Evolutionary conservation across 176 grass and related monocot species (phyloP), one percentile per base, ranked within the genome.

Genomic region (Oryza glumipatula): DNA sequence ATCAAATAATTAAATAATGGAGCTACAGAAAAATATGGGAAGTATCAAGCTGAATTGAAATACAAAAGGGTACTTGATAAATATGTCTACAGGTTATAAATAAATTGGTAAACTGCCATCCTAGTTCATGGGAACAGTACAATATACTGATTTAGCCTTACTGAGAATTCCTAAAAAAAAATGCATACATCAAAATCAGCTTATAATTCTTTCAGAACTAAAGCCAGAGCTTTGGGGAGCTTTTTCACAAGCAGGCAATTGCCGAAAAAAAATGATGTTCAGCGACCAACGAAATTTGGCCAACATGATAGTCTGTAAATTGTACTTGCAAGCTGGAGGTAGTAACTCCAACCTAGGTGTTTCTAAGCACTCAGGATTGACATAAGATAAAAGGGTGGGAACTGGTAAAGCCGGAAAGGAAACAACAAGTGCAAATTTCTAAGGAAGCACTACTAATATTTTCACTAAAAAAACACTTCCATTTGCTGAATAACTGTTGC

Each of bases 1-100:
- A 79, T 73, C 11, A 71, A 84, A 83, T n/a, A 51, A 88, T 22
- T 48, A 86, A 83, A 88, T 70, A 22, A 80, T 36, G 4, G 6
- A 65, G 64, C 68, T 84, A 41, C 73, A 80, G 76, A 80, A 75
- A 70, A 80, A 87, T 52, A 67, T 74, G n/a, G 9, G 21, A 77
- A 60, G n/a, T 43, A 83, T 22, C 41, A 74, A 58, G 56, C 22
- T 73, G 54, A 74, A 83, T 86, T 28, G 21, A 68, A 21, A 76
- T 70, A 28, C 15, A 41, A 72, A 81, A 41, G 69, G 75, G 28
- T 65, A 64, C 16, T 61, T 70, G 28, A 68, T 84, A 69, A 43
- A 46, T 80, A 76, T 3, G 14, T 49, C 14, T 79, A 69, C 76
- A 72, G 46, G 23, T 79, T 70, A 15, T 46, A 83, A 65, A 73